phyloP scores from a whole-genome alignment of 257 asterid genomes.

The Fraxinus cuspidata region DNA sequence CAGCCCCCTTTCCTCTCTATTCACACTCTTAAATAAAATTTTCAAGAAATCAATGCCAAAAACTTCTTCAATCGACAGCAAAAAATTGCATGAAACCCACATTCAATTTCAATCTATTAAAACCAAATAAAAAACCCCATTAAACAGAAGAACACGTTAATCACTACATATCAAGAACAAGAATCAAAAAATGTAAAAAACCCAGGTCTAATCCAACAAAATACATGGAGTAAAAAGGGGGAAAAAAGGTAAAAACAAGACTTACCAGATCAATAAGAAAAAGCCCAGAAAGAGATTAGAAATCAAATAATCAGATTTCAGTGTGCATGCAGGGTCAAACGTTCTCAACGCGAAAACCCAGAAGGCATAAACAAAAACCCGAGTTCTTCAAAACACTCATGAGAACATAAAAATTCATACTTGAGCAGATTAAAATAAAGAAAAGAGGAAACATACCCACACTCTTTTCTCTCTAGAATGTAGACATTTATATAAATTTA shows the following conservation, averaged over 20 bases:
- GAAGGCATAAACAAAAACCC: conserved; percentile 31
- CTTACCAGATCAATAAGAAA: conserved; percentile 33
- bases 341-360: conserved; percentile 28
- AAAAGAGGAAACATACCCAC: conserved; percentile 40
- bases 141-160: conserved; percentile 26
- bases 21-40: conserved; percentile 23
- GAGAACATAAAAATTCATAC: conserved; percentile 14
- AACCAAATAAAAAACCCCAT: conserved; percentile 8
- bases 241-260: neutral
- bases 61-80: conserved; percentile 20
- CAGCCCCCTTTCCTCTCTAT: conserved; percentile 2
- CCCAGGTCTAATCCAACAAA: conserved; percentile 37
- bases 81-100: conserved; percentile 31
- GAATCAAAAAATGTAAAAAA: conserved; percentile 21
- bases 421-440: neutral
- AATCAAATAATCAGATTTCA: conserved; percentile 17
- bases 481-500: neutral
- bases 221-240: conserved; percentile 30
- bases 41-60: conserved; percentile 27
- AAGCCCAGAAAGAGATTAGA: conserved; percentile 29
- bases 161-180: conserved; percentile 8
- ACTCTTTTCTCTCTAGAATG: conserved; percentile 24
- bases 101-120: conserved; percentile 26
- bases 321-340: conserved; percentile 48
- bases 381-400: conserved; percentile 29